A percentile compares a stretch with the other conserved stretches of the same genome.
Evolutionary conservation across 768 basidiomycete genomes (phyloP).

Genomic region (Pisolithus orientalis): DNA sequence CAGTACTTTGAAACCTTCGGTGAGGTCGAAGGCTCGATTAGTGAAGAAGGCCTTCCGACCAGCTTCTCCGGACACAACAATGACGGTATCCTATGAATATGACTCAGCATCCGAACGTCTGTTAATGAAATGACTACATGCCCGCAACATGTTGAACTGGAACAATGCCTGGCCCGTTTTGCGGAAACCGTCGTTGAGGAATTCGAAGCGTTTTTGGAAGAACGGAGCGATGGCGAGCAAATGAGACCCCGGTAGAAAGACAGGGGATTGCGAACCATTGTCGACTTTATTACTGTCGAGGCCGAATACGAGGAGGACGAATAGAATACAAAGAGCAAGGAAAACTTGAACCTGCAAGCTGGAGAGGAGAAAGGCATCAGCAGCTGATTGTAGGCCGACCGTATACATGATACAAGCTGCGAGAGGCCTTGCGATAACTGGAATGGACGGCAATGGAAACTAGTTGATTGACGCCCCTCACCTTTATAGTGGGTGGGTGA

Average conservation of each 20-base stretch:
- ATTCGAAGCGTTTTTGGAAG: slow-evolving; percentile 65
- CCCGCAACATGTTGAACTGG: slow-evolving; percentile 63
- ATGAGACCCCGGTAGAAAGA: slow-evolving; percentile 50
- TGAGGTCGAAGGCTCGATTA: slow-evolving; percentile 65
- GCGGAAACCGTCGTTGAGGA: slow-evolving; percentile 66
- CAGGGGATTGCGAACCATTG: slow-evolving; percentile 35
- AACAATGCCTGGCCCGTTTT: slow-evolving; percentile 60
- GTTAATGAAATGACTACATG: slow-evolving; percentile 31
- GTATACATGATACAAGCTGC: slow-evolving; percentile 32
- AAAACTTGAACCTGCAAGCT: slow-evolving; percentile 28
- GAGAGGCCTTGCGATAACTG: slow-evolving; percentile 21
- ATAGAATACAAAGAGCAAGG: slow-evolving; percentile 27
- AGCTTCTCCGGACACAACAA: slow-evolving; percentile 70
- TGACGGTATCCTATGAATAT: slow-evolving; percentile 55
- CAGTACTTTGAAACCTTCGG: slow-evolving; percentile 74
- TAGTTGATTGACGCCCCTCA: slow-evolving; percentile 12
- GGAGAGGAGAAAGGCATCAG: slow-evolving; percentile 31
- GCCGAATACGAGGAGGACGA: slow-evolving; percentile 35
- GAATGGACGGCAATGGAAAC: slow-evolving; percentile 17
- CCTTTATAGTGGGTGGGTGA: slow-evolving; percentile 18
- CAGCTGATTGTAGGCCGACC: slow-evolving; percentile 35
- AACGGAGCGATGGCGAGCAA: slow-evolving; percentile 59
- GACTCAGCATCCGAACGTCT: slow-evolving; percentile 13
- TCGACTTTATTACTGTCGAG: slow-evolving; percentile 41
- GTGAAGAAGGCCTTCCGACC: slow-evolving; percentile 66